Evolutionary conservation across 768 basidiomycete genomes (phyloP), one percentile per base, ranked within the genome.

Genomic region (Strobilomyces confusus): DNA sequence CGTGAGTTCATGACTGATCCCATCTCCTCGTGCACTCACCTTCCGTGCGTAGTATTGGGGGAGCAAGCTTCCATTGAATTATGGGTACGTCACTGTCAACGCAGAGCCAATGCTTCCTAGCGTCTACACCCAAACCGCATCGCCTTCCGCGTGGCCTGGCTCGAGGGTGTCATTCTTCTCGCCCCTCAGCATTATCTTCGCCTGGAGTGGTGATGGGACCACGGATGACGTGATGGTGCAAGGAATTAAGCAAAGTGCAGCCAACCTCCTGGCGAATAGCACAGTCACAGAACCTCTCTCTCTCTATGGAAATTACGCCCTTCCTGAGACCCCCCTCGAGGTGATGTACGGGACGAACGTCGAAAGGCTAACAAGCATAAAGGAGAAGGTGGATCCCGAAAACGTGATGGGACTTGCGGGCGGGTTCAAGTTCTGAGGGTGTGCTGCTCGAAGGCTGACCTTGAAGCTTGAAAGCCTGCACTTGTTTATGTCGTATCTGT

Each of bases 331-430:
- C 5, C 75, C 82, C 1, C 48, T 83, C 20, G 66, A 74, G 48
- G 54, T 63, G 11, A 69, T 88, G 26, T 86, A 81, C 57, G 83
- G 81, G 3, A 57, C 41, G 3, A 80, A 84, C 52, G 44, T 87
- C 3, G 61, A 63, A 13, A 63, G 44, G 47, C 58, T 86, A 54
- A 55, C 62, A 49, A 55, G 48, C 12, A 63, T 85, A 15, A 81
- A 79, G 60, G 60, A 55, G 51, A 49, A 44, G 20, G 72, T 80
- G 48, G 86, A 88, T 64, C 85, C 84, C 0, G 47, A 68, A 9
- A 75, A 80, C 59, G 74, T 86, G 37, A 87, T 88, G 84, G 77
- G 75, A 15, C 76, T 85, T 17, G 75, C 84, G n/a, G 84, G 84
- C 6, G 86, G 84, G 8, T 86, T 77, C 65, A 86, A 83, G 67